Conservation (phyloP, 1,139 yeast genomes). For the Lodderomyces pseudojiufengensis region DNA sequence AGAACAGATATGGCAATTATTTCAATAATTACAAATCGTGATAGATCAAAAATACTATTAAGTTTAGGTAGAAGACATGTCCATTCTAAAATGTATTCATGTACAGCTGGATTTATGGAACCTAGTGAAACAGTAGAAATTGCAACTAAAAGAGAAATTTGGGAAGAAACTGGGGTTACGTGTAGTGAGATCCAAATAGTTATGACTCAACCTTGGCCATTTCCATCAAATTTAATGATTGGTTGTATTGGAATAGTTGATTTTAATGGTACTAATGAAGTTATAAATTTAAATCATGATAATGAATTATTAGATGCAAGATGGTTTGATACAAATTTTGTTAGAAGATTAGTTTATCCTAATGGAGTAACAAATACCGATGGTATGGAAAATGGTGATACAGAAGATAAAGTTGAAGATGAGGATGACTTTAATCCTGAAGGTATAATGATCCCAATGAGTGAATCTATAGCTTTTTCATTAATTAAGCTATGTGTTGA, state of each 20-base stretch:
- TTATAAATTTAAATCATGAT: slow-evolving; percentile 73
- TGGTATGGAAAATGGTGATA: slow-evolving; percentile 15
- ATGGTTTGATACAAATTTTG: slow-evolving; percentile 67
- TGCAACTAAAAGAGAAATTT: slow-evolving; percentile 83
- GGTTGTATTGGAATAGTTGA: slow-evolving; percentile 82
- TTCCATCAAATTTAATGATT: slow-evolving; percentile 88
- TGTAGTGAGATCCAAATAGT: slow-evolving; percentile 58
- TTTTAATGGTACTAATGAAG: slow-evolving; percentile 55
- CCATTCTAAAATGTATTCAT: slow-evolving; percentile 60
- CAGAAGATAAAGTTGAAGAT: slow-evolving; percentile 14
- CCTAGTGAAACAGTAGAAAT: slow-evolving; percentile 90
- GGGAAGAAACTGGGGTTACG: slow-evolving; percentile 92
- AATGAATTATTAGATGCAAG: slow-evolving; percentile 79
- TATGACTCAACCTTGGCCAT: slow-evolving; percentile 93
- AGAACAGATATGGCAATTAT: slow-evolving; percentile 88
- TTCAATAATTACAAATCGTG: slow-evolving; percentile 66
- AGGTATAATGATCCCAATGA: slow-evolving; percentile 38
- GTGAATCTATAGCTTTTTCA: slow-evolving; percentile 39
- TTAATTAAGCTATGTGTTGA: slow-evolving; percentile 47
- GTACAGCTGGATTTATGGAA: slow-evolving; percentile 94
- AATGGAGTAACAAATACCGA: no score
- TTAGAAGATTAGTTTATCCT: slow-evolving; percentile 44
- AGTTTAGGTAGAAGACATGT: slow-evolving; percentile 62
- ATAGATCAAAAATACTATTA: slow-evolving; percentile 60
- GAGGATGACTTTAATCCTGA: slow-evolving; percentile 33